These are phyloP conservation scores for Aspergillus wentii DNA, from an alignment of 495 filamentous ascomycete genomes.

Conservation along the genomic window DNA sequence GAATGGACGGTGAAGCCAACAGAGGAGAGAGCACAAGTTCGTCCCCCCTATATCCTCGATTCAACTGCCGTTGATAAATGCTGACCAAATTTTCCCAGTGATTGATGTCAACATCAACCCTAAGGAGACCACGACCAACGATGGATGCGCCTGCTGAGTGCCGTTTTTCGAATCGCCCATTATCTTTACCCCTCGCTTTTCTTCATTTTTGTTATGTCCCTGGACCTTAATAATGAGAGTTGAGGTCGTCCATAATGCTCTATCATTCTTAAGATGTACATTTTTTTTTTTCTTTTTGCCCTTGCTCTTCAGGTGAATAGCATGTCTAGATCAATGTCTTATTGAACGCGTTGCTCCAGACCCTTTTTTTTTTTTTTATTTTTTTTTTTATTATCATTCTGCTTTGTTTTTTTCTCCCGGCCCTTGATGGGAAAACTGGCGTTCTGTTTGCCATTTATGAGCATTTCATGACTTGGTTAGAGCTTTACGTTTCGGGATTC, in stretches of 20 bases:
- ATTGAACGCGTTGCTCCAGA: too few relatives aligned
- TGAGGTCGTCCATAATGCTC: constrained; percentile 38
- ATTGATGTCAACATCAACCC: constrained; percentile 92
- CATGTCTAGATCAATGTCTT: constrained; percentile 29
- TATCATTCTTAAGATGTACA: constrained; percentile 39
- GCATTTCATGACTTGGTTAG: too few relatives aligned
- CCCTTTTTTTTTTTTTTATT: constrained; percentile 7
- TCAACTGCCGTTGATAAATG: neutral
- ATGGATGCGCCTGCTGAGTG: constrained; percentile 74
- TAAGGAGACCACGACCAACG: constrained; percentile 62
- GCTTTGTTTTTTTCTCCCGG: too few relatives aligned
- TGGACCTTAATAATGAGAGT: constrained; percentile 26
- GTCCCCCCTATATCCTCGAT: constrained; percentile 11
- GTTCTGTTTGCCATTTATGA: too few relatives aligned
- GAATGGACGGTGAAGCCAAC: constrained; percentile 86
- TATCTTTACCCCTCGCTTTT: constrained; percentile 3
- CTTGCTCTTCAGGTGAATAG: constrained; percentile 21
- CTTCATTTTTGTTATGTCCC: constrained; percentile 8
- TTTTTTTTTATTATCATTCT: neutral
- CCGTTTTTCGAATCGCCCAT: too few relatives aligned
- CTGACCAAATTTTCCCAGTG: constrained; percentile 49
- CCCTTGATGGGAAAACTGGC: too few relatives aligned
- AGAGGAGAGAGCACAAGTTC: constrained; percentile 60
- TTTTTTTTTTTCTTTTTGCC: constrained; percentile 25
- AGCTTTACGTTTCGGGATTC: too few relatives aligned